These are phyloP conservation scores for Leonotis leonurus DNA, from an alignment of 257 asterid genomes.

Conservation along the genomic window DNA sequence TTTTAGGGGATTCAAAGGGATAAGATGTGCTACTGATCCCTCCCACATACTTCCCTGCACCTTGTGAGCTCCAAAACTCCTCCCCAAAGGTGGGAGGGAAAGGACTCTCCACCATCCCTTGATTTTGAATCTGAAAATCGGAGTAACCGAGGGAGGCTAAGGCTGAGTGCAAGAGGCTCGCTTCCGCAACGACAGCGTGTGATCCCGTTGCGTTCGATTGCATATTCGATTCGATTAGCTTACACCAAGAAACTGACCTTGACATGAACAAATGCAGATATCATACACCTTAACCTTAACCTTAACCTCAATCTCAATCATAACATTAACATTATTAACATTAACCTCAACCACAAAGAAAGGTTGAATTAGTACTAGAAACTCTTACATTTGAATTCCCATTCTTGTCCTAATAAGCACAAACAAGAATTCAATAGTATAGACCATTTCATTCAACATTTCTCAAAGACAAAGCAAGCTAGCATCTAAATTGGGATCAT, in stretches of 20 bases:
- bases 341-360: not conserved
- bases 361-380: not conserved
- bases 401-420: not conserved
- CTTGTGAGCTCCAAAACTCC: slow-evolving; percentile 18
- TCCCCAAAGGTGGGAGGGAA: slow-evolving; percentile 32
- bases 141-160: slow-evolving; percentile 18
- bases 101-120: slow-evolving; percentile 29
- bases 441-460: not conserved
- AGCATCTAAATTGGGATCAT: not conserved
- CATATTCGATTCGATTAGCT: slow-evolving; percentile 17
- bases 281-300: too few relatives aligned
- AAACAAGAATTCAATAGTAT: too few relatives aligned
- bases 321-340: too few relatives aligned
- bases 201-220: slow-evolving; percentile 27
- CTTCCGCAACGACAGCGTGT: slow-evolving; percentile 22
- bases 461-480: not conserved
- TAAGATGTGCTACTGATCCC: slow-evolving; percentile 17
- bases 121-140: slow-evolving; percentile 26
- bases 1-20: slow-evolving; percentile 15
- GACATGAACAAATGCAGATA: too few relatives aligned
- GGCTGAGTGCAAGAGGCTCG: slow-evolving; percentile 24
- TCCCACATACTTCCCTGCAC: slow-evolving; percentile 20
- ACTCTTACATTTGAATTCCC: not conserved
- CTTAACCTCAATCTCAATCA: not conserved
- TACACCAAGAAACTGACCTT: too few relatives aligned